phyloP scores from a whole-genome alignment of 2,329 filamentous ascomycete genomes.

The Dactylellina parvicollis region DNA sequence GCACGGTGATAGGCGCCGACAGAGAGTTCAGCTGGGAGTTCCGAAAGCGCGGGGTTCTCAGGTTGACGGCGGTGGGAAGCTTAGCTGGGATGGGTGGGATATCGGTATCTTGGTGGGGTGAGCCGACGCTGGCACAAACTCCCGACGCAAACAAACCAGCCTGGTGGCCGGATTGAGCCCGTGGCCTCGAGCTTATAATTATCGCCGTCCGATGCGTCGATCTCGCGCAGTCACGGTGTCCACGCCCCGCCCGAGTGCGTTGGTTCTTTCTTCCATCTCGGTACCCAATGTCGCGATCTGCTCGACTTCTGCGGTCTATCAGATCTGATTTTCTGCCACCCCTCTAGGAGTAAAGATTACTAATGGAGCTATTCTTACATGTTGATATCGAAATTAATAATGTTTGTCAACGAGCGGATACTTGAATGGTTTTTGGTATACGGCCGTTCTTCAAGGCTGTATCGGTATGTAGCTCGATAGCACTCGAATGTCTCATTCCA shows the following conservation, averaged over 20 bases:
- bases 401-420: too few species aligned
- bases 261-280: background rate
- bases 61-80: background rate
- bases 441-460: too few species aligned
- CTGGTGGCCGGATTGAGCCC: slow-evolving; percentile 12
- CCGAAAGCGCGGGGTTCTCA: slow-evolving; percentile 29
- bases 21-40: background rate
- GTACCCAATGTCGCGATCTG: background rate
- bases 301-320: background rate
- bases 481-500: too few species aligned
- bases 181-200: slow-evolving; percentile 1
- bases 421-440: too few species aligned
- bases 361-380: too few species aligned
- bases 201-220: slow-evolving; percentile 36
- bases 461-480: too few species aligned
- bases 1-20: background rate
- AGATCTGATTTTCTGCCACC: background rate
- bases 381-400: too few species aligned
- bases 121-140: slow-evolving; percentile 11
- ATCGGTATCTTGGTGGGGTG: too few species aligned
- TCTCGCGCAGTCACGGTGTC: slow-evolving; percentile 51
- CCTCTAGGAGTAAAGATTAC: too few species aligned
- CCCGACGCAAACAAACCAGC: slow-evolving; percentile 29
- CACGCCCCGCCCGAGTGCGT: slow-evolving; percentile 2
- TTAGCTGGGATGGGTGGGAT: slow-evolving; percentile 2